Conservation (phyloP, 176 grass and related monocot genomes). For the Areca catechu region DNA sequence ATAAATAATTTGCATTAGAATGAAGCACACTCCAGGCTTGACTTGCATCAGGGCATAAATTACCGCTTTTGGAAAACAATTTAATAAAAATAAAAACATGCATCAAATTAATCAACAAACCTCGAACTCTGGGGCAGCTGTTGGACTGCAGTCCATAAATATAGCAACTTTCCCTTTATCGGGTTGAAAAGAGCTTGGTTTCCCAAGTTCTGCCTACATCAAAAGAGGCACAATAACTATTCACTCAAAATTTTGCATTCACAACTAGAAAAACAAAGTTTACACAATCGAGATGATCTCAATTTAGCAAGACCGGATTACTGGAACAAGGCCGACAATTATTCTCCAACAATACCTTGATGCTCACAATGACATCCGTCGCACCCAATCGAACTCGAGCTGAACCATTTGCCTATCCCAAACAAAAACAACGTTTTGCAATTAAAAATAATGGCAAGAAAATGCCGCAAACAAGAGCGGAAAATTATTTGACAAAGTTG, state of each 20-base stretch:
- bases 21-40: too few species aligned
- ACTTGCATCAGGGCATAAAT: too few species aligned
- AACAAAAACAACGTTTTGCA: neutral
- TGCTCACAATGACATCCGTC: conserved; percentile 76
- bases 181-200: conserved; percentile 58
- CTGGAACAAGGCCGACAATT: too few species aligned
- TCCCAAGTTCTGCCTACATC: conserved; percentile 77
- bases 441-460: neutral
- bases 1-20: too few species aligned
- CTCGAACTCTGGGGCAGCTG: conserved; percentile 67
- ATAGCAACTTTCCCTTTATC: conserved; percentile 88
- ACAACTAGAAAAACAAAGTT: too few species aligned
- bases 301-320: too few species aligned
- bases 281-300: too few species aligned
- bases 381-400: conserved; percentile 58
- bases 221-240: conserved; percentile 2
- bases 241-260: too few species aligned
- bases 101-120: conserved; percentile 28
- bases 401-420: conserved; percentile 62
- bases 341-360: conserved; percentile 43
- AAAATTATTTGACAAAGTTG: neutral
- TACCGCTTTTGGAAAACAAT: too few species aligned
- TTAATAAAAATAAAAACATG: neutral
- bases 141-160: conserved; percentile 78
- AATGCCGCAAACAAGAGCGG: neutral